Evolutionary conservation across 2,329 filamentous ascomycete genomes (phyloP).

Genomic region (Colletotrichum sp.): DNA sequence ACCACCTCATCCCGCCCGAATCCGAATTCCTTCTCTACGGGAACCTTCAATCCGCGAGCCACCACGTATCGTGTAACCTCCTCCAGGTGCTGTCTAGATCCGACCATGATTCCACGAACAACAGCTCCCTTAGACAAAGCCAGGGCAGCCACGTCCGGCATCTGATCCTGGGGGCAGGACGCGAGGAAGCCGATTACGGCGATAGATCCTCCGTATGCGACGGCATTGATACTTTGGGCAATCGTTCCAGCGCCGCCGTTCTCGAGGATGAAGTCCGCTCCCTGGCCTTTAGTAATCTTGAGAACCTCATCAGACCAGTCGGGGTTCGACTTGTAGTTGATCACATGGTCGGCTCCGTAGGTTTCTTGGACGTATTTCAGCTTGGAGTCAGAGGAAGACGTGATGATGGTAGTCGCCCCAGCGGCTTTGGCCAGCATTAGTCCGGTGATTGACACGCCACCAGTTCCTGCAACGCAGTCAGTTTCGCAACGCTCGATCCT

Average conservation of each 20-base stretch:
- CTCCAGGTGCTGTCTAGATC: slow-evolving; percentile 38
- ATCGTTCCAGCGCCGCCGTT: slow-evolving; percentile 45
- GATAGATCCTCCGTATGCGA: slow-evolving; percentile 49
- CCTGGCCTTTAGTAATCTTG: slow-evolving; percentile 44
- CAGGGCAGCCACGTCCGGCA: slow-evolving; percentile 33
- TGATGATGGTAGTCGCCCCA: slow-evolving; percentile 50
- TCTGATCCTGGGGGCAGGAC: slow-evolving; percentile 25
- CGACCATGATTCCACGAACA: slow-evolving; percentile 38
- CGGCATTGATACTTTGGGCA: slow-evolving; percentile 47
- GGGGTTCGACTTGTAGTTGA: slow-evolving; percentile 53
- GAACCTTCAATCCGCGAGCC: slow-evolving; percentile 26
- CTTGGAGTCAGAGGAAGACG: slow-evolving; percentile 55
- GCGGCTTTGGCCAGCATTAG: slow-evolving; percentile 51
- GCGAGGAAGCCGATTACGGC: slow-evolving; percentile 48
- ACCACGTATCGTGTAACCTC: slow-evolving; percentile 35
- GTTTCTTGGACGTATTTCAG: slow-evolving; percentile 37
- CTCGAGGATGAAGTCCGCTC: slow-evolving; percentile 46
- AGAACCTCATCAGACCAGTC: slow-evolving; percentile 51
- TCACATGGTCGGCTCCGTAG: slow-evolving; percentile 46
- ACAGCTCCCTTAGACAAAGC: slow-evolving; percentile 32
- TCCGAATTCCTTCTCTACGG: slow-evolving; percentile 37
- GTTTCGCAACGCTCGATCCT: background rate
- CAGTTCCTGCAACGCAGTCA: slow-evolving; percentile 40
- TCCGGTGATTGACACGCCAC: slow-evolving; percentile 49
- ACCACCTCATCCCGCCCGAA: slow-evolving; percentile 32